Conservation (phyloP, 495 filamentous ascomycete genomes). For the Penicillium alfredii region DNA sequence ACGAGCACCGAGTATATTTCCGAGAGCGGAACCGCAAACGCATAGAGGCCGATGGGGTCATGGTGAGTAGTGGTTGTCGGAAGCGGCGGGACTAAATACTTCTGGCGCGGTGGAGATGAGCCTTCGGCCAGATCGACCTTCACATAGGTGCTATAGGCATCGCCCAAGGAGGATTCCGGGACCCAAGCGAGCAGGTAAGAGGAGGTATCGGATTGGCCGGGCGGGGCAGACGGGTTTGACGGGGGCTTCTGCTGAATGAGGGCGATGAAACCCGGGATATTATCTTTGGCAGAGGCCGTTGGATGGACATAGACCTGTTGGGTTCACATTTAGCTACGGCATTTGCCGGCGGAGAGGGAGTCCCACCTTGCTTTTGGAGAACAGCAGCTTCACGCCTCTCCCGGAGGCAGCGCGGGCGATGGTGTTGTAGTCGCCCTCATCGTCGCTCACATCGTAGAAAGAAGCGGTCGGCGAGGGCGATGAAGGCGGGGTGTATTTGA, state of each 20-base stretch:
- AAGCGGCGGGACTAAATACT: slow-evolving; percentile 86
- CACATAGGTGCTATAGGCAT: slow-evolving; percentile 81
- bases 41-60: slow-evolving; percentile 73
- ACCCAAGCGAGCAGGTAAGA: slow-evolving; percentile 88
- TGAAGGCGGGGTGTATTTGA: slow-evolving; percentile 40
- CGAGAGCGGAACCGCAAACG: slow-evolving; percentile 85
- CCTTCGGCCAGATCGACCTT: slow-evolving; percentile 86
- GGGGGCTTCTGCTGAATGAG: slow-evolving; percentile 82
- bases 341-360: no score
- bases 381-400: slow-evolving; percentile 89
- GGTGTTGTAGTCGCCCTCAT: slow-evolving; percentile 91
- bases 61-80: slow-evolving; percentile 66
- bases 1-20: slow-evolving; percentile 88
- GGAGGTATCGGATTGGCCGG: slow-evolving; percentile 44
- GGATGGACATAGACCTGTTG: slow-evolving; percentile 92
- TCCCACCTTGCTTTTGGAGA: slow-evolving; percentile 88
- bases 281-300: slow-evolving; percentile 87
- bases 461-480: slow-evolving; percentile 69
- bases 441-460: slow-evolving; percentile 95
- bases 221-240: slow-evolving; percentile 38
- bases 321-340: no score
- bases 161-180: slow-evolving; percentile 82
- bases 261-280: slow-evolving; percentile 93
- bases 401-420: slow-evolving; percentile 78
- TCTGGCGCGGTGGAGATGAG: slow-evolving; percentile 73